Base-by-base conservation (phyloP, 495 filamentous ascomycete genomes). In the Aspergillus wentii region DNA sequence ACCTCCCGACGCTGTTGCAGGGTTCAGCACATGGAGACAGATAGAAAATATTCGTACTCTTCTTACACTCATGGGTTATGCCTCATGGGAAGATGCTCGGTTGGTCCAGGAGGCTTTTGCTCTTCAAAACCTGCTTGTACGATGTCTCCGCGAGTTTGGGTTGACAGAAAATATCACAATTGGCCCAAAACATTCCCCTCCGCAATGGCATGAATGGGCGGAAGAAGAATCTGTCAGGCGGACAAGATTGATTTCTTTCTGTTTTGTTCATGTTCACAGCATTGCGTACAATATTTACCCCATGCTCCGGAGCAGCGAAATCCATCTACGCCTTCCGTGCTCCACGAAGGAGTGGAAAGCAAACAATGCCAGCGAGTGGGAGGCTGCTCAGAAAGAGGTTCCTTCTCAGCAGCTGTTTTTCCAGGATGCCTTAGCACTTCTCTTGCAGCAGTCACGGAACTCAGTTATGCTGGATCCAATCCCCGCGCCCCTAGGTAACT, bases 221-320 rank as follows among this genome's bases (percentile, higher is more conserved):
- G 57, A 66, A 17, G 56, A 62, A 26, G 62, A 66, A 39, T 62
- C 60, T 13, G 41, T 51, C n/a, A 56, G 62, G 8, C 56, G 62
- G 3, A 62, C 62, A 6, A 57, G 57, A 22, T 49, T 64, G n/a
- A 62, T 62, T 11, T 52, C 62, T 2, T 66, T 66, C 29, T 64
- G 59, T 36, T 64, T 64, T 26, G 57, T 64, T 20, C 60, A 66
- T 40, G 52, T 64, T 8, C 60, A 64, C 32, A 66, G 60, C 25
- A 49, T 66, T 14, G 57, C 62, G 8, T 66, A 62, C 38, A 66
- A 66, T 41, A 51, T 53, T 10, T 64, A 66, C 31, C 62, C 60
- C 8, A 58, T 59, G 4, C 52, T 66, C 17, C 56, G 62, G 18
- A 66, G 60, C 40, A 62, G 51, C 33, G 62, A 66, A 34, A 54